Conservation (phyloP, 345 rosid species). For the sweet orange (Citrus sinensis) region DNA sequence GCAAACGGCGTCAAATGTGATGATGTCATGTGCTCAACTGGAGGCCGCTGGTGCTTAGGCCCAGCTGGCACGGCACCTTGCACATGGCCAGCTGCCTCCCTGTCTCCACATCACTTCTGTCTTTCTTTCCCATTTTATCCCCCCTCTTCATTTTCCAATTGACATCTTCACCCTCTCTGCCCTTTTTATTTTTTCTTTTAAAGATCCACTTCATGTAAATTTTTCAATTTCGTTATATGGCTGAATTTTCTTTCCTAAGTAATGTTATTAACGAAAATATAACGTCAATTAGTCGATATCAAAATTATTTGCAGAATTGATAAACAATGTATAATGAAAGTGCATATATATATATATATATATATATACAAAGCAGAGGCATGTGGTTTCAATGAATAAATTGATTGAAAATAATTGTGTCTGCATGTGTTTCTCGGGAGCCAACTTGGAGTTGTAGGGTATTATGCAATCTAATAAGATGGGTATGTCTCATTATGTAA, state of each 20-base stretch:
- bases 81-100: conserved; percentile 33
- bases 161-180: not conserved
- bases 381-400: not conserved
- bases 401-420: not conserved
- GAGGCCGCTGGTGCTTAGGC: conserved; percentile 23
- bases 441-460: not conserved
- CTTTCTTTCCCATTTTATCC: not conserved
- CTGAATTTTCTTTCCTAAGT: not conserved
- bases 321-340: not conserved
- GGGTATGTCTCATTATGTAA: not conserved
- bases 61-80: conserved; percentile 36
- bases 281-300: no score
- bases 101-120: not conserved
- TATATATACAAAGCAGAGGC: not conserved
- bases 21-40: conserved; percentile 16
- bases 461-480: not conserved
- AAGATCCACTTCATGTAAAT: not conserved
- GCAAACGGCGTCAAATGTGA: not conserved
- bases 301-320: not conserved
- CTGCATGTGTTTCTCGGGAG: not conserved
- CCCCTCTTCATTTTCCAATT: not conserved
- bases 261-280: no score
- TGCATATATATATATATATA: not conserved
- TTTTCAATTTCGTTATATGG: not conserved
- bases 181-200: no score